Percentiles rank a stretch among this genome's conserved stretches.
Evolutionary conservation across 202 grass and related monocot genomes (phyloP).

Genomic region (Setaria viridis): DNA sequence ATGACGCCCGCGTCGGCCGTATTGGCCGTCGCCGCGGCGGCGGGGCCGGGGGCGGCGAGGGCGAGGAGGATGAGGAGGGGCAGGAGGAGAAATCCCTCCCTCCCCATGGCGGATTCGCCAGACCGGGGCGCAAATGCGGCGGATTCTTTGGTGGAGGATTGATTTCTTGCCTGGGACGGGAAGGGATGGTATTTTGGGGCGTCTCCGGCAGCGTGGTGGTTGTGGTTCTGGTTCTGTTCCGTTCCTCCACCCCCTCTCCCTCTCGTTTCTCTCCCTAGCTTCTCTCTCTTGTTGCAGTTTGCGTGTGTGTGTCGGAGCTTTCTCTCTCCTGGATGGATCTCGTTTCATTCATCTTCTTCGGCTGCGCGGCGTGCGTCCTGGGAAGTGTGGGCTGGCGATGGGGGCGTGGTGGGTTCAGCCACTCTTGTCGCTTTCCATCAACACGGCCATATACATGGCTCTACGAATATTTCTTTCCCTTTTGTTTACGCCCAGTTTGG

Average conservation of each 20-base stretch:
- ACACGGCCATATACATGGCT: neutral
- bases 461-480: too few species aligned
- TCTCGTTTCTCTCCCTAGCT: neutral
- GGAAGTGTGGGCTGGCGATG: constrained; percentile 27
- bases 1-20: constrained; percentile 63
- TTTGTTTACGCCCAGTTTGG: too few species aligned
- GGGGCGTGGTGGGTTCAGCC: constrained; percentile 19
- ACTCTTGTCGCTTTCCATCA: constrained; percentile 13
- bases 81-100: constrained; percentile 39
- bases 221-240: neutral
- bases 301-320: neutral
- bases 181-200: constrained; percentile 44
- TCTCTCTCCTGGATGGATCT: constrained; percentile 28
- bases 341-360: constrained; percentile 1
- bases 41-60: constrained; percentile 2
- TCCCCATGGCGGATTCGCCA: constrained; percentile 51
- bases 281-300: neutral
- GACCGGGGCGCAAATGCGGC: constrained; percentile 20
- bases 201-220: constrained; percentile 29
- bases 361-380: constrained; percentile 25
- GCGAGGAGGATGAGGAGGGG: constrained; percentile 29
- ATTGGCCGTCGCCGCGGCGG: constrained; percentile 11
- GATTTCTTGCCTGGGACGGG: constrained; percentile 25
- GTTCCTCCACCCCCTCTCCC: neutral
- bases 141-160: constrained; percentile 15